These are phyloP conservation scores for Hypericum androsaemum DNA, from an alignment of 345 rosid species.

Conservation along the genomic window DNA sequence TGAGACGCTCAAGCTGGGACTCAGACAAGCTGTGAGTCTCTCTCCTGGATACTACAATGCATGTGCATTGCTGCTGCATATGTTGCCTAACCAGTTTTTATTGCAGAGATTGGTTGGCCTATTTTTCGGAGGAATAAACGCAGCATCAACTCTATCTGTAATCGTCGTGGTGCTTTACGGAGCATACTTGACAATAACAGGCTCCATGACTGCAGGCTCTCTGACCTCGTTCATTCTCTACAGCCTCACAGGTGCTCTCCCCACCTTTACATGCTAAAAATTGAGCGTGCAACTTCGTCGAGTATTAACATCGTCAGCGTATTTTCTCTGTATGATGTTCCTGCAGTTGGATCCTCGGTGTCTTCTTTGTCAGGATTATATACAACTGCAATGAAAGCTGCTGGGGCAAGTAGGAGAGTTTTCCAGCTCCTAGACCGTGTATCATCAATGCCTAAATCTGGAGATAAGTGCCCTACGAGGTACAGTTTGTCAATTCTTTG, in stretches of 20 bases:
- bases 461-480: conserved; percentile 71
- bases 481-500: conserved; percentile 20
- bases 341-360: conserved; percentile 80
- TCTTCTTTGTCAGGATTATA: conserved; percentile 79
- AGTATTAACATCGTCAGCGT: no score
- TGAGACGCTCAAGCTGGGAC: conserved; percentile 76
- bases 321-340: conserved; percentile 4
- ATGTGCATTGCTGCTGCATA: conserved; percentile 3
- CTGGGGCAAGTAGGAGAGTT: conserved; percentile 89
- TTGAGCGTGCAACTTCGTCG: no score
- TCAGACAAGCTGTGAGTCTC: conserved; percentile 72
- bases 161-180: conserved; percentile 76
- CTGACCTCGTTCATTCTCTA: conserved; percentile 96
- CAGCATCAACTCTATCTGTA: conserved; percentile 75
- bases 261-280: neutral
- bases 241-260: conserved; percentile 75
- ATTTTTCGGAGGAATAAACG: conserved; percentile 79
- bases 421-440: conserved; percentile 85
- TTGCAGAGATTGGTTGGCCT: conserved; percentile 52
- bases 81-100: conserved; percentile 4
- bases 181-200: conserved; percentile 74
- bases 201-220: conserved; percentile 76
- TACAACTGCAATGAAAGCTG: conserved; percentile 93
- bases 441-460: conserved; percentile 70
- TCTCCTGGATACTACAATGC: neutral